Conservation (phyloP, 805 yeast genomes). For the Ogataea degrootiae region DNA sequence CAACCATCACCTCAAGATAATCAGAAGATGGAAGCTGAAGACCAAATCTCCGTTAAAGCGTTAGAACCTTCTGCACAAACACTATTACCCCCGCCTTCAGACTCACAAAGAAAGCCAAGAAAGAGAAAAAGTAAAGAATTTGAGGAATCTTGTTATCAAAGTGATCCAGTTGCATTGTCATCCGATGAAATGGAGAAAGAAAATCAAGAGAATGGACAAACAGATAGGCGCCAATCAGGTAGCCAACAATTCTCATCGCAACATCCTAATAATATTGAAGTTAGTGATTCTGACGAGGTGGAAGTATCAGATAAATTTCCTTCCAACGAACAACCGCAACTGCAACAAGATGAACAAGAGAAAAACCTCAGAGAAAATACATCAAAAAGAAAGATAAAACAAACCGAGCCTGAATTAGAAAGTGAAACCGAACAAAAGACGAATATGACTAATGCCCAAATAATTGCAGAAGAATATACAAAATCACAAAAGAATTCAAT, state of each 20-base stretch:
- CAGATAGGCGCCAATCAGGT: background rate
- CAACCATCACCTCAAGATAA: too few species aligned
- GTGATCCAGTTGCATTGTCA: constrained; percentile 3
- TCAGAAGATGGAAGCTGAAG: too few species aligned
- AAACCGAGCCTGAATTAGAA: constrained; percentile 1
- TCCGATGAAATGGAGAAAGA: constrained; percentile 12
- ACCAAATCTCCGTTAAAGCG: too few species aligned
- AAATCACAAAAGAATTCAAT: background rate
- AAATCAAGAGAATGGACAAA: background rate
- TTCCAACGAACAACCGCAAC: background rate
- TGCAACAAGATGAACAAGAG: background rate
- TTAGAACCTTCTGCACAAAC: too few species aligned
- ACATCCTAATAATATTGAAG: background rate
- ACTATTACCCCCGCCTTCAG: background rate
- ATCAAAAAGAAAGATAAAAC: background rate
- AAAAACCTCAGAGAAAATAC: background rate
- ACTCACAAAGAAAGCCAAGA: background rate
- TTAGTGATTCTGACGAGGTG: background rate
- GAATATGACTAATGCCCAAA: background rate
- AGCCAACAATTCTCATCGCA: background rate
- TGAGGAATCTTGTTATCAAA: background rate
- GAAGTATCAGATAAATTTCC: background rate
- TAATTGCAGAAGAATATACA: background rate
- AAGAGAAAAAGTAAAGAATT: background rate
- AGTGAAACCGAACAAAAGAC: background rate